Conservation (phyloP, 2,329 filamentous ascomycete genomes). For the Diaporthe citrichinensis region DNA sequence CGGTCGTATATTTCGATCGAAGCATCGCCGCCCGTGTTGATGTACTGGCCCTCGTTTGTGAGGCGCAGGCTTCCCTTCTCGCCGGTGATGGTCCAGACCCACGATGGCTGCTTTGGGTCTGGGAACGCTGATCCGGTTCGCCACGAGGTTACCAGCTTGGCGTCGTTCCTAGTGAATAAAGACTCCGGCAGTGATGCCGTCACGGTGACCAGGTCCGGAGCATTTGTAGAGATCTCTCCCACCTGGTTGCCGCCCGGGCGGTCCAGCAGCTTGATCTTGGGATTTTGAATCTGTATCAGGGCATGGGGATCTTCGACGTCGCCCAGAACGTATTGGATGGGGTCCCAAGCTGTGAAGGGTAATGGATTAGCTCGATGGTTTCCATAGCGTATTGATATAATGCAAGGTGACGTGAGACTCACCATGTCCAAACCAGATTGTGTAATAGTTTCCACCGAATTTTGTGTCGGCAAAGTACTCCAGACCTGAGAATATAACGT, state of each 20-base stretch:
- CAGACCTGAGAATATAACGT: slow-evolving; percentile 51
- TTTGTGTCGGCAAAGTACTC: slow-evolving; percentile 64
- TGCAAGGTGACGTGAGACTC: slow-evolving; percentile 42
- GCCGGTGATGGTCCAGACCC: slow-evolving; percentile 63
- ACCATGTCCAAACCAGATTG: slow-evolving; percentile 60
- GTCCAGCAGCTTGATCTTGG: slow-evolving; percentile 54
- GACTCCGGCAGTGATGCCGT: slow-evolving; percentile 51
- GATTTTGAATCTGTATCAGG: slow-evolving; percentile 61
- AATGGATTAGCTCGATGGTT: slow-evolving; percentile 40
- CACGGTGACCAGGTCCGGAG: slow-evolving; percentile 47
- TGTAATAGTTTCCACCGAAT: slow-evolving; percentile 61
- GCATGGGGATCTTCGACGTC: slow-evolving; percentile 56
- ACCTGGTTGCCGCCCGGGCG: slow-evolving; percentile 48
- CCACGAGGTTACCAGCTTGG: slow-evolving; percentile 55
- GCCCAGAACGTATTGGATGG: slow-evolving; percentile 60
- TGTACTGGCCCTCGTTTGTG: slow-evolving; percentile 45
- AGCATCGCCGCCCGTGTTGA: slow-evolving; percentile 51
- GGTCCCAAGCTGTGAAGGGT: slow-evolving; percentile 56
- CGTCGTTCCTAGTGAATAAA: slow-evolving; percentile 47
- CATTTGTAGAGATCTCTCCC: slow-evolving; percentile 50
- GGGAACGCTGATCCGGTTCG: slow-evolving; percentile 61
- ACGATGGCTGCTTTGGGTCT: slow-evolving; percentile 52
- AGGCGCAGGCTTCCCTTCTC: slow-evolving; percentile 62
- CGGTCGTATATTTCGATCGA: slow-evolving; percentile 66
- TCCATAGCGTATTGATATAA: slow-evolving; percentile 43